A percentile compares a stretch with the other conserved stretches of the same genome.
phyloP scores from a whole-genome alignment of 2,329 filamentous ascomycete species.

The Albifimbria verrucaria region DNA sequence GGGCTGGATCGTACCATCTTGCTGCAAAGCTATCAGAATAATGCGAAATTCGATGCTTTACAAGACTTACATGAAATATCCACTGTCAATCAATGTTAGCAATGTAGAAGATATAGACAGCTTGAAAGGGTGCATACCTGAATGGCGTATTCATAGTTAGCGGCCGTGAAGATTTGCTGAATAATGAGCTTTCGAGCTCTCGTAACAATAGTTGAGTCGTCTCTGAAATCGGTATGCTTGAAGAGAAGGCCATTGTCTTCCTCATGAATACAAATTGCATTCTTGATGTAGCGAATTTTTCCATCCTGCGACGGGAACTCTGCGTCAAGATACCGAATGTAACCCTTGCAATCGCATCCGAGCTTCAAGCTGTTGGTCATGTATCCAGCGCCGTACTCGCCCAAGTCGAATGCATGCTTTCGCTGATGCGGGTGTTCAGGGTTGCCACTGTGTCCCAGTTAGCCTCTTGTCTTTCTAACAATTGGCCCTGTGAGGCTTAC shows the following conservation, averaged over 20 bases:
- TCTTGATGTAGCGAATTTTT: constrained; percentile 64
- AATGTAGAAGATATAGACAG: too few species aligned
- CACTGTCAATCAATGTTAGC: too few species aligned
- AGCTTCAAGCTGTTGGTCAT: constrained; percentile 64
- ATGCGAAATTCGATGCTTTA: too few species aligned
- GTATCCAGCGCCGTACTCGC: constrained; percentile 62
- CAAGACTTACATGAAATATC: too few species aligned
- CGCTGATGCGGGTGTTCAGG: constrained; percentile 60
- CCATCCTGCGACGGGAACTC: constrained; percentile 41
- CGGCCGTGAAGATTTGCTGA: constrained; percentile 56
- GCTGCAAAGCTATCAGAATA: too few species aligned
- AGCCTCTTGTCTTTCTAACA: not conserved
- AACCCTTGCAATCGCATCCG: constrained; percentile 61
- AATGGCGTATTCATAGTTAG: constrained; percentile 54
- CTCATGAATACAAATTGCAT: constrained; percentile 31
- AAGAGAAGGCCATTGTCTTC: constrained; percentile 47
- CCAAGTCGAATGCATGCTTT: constrained; percentile 68
- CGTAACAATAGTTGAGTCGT: constrained; percentile 48
- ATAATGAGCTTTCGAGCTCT: constrained; percentile 52
- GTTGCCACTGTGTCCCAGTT: constrained; percentile 43
- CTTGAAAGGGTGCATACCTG: too few species aligned
- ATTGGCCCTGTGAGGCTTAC: not conserved
- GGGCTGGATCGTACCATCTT: constrained; percentile 36
- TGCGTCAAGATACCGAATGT: constrained; percentile 43
- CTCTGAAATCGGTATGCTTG: constrained; percentile 58